phyloP scores from a whole-genome alignment of 805 yeast genomes.

The Schwanniomyces vanrijiae region DNA sequence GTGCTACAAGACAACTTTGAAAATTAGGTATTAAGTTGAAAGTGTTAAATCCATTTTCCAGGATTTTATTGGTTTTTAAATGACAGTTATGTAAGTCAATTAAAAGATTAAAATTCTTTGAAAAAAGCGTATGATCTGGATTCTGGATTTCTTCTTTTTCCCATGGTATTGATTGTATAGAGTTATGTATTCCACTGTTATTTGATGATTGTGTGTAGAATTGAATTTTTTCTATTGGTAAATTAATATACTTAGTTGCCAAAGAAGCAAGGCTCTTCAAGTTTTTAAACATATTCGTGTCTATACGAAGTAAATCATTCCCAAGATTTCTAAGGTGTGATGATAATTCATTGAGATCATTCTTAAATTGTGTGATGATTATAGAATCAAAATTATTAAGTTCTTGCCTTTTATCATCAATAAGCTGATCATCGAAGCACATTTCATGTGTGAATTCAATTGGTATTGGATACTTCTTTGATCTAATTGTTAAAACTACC shows the following conservation, averaged over 20 bases:
- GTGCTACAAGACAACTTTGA: slow-evolving; percentile 35
- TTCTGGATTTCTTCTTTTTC: slow-evolving; percentile 10
- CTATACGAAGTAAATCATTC: slow-evolving; percentile 30
- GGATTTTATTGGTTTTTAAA: slow-evolving; percentile 24
- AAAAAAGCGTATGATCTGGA: slow-evolving; percentile 17
- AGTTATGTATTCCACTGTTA: slow-evolving; percentile 20
- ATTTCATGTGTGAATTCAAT: slow-evolving; percentile 40
- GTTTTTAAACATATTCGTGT: slow-evolving; percentile 35
- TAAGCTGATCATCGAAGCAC: slow-evolving; percentile 35
- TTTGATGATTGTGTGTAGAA: slow-evolving; percentile 11
- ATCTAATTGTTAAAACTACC: slow-evolving; percentile 33
- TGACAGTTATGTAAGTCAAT: slow-evolving; percentile 29
- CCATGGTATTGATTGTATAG: slow-evolving; percentile 32
- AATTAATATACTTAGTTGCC: slow-evolving; percentile 32
- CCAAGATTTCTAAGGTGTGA: slow-evolving; percentile 35
- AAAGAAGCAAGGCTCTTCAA: slow-evolving; percentile 34
- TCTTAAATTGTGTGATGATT: slow-evolving; percentile 31
- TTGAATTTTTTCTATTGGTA: slow-evolving; percentile 22
- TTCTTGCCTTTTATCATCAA: slow-evolving; percentile 20
- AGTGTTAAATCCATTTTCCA: slow-evolving; percentile 22
- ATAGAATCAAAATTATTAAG: slow-evolving; percentile 31
- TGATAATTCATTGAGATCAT: slow-evolving; percentile 23
- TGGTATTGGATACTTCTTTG: slow-evolving; percentile 37
- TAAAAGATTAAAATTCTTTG: slow-evolving; percentile 28
- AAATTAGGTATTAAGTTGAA: slow-evolving; percentile 39